A percentile compares a stretch with the other conserved stretches of the same genome.
Evolutionary conservation across 768 basidiomycete genomes (phyloP).

Genomic region (Lenzites betulinus): DNA sequence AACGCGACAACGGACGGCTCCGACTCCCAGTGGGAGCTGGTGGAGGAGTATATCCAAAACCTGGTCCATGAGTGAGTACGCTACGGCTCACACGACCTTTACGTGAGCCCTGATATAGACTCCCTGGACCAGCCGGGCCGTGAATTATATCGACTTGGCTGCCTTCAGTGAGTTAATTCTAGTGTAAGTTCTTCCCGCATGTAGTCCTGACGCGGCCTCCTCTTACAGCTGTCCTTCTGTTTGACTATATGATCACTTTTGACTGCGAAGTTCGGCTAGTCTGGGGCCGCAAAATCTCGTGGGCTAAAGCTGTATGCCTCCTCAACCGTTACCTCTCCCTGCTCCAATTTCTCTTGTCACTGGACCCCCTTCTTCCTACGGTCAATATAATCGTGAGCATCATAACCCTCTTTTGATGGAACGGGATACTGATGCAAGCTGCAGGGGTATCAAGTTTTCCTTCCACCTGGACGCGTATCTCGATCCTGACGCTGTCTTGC

Average conservation of each 20-base stretch:
- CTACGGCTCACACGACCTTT: neutral
- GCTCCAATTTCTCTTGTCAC: neutral
- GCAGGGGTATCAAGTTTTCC: constrained; percentile 8
- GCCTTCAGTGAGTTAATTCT: constrained; percentile 9
- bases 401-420: no score
- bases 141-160: constrained; percentile 15
- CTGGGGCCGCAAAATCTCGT: constrained; percentile 17
- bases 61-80: neutral
- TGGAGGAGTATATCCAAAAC: neutral
- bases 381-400: constrained; percentile 4
- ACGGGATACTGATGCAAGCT: neutral
- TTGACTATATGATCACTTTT: constrained; percentile 17
- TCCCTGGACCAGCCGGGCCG: neutral
- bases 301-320: constrained; percentile 13
- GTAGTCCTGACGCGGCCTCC: neutral
- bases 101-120: neutral
- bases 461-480: neutral
- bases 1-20: constrained; percentile 17
- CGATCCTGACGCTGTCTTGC: neutral
- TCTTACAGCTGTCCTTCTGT: constrained; percentile 10
- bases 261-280: constrained; percentile 18
- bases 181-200: neutral
- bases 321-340: constrained; percentile 18
- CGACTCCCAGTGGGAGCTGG: constrained; percentile 19
- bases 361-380: constrained; percentile 10